Percentiles rank a stretch among this genome's conserved stretches.
Evolutionary conservation across 1,284 basidiomycete genomes (phyloP).

Genomic region (Mrakiaceae sp.): DNA sequence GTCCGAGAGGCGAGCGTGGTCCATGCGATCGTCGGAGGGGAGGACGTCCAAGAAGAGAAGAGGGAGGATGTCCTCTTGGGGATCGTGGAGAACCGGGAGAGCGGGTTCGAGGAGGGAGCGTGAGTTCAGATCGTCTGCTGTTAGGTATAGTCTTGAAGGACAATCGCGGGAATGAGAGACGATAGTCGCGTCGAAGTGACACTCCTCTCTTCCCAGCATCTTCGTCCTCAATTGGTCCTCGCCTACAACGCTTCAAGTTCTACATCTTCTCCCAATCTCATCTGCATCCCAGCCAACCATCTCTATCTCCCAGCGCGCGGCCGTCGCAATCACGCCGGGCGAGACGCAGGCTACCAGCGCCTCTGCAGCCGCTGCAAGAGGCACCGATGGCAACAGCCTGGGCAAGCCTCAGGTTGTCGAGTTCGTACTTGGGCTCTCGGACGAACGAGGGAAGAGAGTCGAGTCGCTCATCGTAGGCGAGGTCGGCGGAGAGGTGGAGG

Average conservation of each 20-base stretch:
- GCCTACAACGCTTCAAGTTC: neutral
- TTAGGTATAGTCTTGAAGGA: no score
- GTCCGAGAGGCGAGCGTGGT: no score
- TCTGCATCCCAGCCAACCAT: neutral
- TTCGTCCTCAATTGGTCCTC: neutral
- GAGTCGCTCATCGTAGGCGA: no score
- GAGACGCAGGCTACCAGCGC: neutral
- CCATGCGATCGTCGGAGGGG: no score
- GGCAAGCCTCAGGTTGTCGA: neutral
- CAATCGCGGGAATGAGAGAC: no score
- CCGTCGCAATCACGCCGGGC: neutral
- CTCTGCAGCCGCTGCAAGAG: no score
- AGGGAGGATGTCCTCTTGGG: neutral
- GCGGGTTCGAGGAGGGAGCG: constrained; percentile 2
- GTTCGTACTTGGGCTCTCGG: neutral
- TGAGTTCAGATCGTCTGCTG: neutral
- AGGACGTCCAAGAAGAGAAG: neutral
- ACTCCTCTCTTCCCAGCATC: neutral
- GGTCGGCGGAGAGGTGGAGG: neutral
- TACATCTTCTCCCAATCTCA: neutral
- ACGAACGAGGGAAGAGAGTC: no score
- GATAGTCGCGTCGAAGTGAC: no score
- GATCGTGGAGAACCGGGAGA: neutral
- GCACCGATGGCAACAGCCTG: no score
- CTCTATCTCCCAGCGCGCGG: constrained; percentile 1